Evolutionary conservation across 1,284 basidiomycete genomes (phyloP).

Genomic region (Boletus smithii): DNA sequence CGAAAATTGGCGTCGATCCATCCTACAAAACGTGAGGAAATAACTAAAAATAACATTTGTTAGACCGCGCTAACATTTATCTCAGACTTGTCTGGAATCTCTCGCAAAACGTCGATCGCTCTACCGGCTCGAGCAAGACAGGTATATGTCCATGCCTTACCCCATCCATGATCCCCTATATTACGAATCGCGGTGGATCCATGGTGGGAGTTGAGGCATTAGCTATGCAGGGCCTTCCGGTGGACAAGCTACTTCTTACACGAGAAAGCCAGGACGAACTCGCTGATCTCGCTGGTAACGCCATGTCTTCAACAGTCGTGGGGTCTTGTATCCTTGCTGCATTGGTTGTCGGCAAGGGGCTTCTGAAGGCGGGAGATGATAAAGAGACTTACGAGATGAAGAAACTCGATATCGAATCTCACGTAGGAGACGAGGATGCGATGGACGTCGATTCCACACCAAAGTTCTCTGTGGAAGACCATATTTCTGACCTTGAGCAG

Average conservation of each 20-base stretch:
- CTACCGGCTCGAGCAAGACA: constrained; percentile 74
- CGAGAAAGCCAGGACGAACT: constrained; percentile 92
- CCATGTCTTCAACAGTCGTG: constrained; percentile 96
- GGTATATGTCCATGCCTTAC: constrained; percentile 92
- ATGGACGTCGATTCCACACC: constrained; percentile 46
- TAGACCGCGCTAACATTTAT: constrained; percentile 17
- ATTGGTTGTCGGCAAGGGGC: constrained; percentile 61
- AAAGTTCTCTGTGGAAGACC: constrained; percentile 40
- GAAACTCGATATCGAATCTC: constrained; percentile 40
- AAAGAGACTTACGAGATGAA: constrained; percentile 61
- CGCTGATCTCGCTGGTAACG: constrained; percentile 92
- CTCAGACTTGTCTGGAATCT: constrained; percentile 88
- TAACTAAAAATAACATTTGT: background rate
- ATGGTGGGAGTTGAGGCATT: constrained; percentile 92
- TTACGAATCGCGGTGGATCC: constrained; percentile 94
- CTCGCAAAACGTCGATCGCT: constrained; percentile 94
- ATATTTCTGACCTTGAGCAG: constrained; percentile 68
- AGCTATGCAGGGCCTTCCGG: constrained; percentile 89
- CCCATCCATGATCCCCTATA: constrained; percentile 94
- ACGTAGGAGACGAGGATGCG: constrained; percentile 37
- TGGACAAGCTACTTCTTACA: constrained; percentile 88
- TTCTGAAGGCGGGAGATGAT: constrained; percentile 65
- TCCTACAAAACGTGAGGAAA: constrained; percentile 77
- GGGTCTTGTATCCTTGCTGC: constrained; percentile 88
- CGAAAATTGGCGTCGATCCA: constrained; percentile 78